A percentile compares a stretch with the other conserved stretches of the same genome.
These are phyloP conservation scores for Uronychia binucleata DNA, from an alignment of 73 alveolate species.

Conservation along the genomic window DNA sequence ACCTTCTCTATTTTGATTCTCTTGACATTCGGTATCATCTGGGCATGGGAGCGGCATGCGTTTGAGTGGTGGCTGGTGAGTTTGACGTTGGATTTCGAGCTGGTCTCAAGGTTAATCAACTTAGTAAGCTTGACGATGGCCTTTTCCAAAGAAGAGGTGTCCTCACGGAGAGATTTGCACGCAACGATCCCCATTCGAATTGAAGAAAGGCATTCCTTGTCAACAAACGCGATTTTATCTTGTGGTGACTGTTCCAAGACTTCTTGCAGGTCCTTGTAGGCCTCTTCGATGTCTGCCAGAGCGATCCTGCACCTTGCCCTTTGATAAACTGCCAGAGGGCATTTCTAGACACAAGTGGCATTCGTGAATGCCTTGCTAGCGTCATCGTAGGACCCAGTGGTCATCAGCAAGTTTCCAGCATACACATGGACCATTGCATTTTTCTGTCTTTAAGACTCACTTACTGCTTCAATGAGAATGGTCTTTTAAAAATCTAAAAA, in stretches of 20 bases:
- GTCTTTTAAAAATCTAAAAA: conserved; percentile 18
- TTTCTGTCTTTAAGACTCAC: conserved; percentile 5
- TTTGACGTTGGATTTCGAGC: neutral
- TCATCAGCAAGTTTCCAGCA: conserved; percentile 51
- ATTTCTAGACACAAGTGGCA: conserved; percentile 40
- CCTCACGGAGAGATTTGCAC: neutral
- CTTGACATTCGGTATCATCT: conserved; percentile 56
- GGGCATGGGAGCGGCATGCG: conserved; percentile 36
- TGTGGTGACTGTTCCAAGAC: conserved; percentile 36
- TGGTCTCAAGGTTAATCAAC: conserved; percentile 4
- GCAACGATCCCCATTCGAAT: neutral
- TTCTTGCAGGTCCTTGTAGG: conserved; percentile 15
- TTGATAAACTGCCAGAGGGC: conserved; percentile 45
- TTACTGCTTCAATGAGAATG: conserved; percentile 11
- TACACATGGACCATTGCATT: conserved; percentile 53
- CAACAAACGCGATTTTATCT: conserved; percentile 49
- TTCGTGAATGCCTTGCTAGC: conserved; percentile 55
- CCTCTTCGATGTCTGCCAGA: conserved; percentile 27
- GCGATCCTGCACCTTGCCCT: conserved; percentile 50
- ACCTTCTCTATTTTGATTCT: conserved; percentile 49
- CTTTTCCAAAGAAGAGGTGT: conserved; percentile 13
- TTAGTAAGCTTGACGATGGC: conserved; percentile 25
- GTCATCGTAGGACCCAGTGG: conserved; percentile 56
- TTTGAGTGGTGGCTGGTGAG: conserved; percentile 9
- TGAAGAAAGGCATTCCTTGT: conserved; percentile 34